phyloP scores from a whole-genome alignment of 2,329 filamentous ascomycete species.

The Colletotrichum caudatum region DNA sequence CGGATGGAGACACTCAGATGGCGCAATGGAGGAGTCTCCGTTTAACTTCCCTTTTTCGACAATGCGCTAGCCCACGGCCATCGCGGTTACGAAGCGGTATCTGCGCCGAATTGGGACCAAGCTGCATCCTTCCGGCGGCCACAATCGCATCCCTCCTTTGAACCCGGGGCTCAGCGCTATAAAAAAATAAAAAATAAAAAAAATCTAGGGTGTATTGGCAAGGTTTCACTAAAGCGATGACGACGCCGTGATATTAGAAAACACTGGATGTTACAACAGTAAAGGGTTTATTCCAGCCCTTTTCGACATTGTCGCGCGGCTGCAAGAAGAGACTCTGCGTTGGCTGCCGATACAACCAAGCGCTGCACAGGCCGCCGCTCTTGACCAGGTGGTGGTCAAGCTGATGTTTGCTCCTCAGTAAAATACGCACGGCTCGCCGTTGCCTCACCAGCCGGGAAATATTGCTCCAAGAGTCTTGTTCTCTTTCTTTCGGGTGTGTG shows the following conservation, averaged over 20 bases:
- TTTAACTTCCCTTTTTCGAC: slow-evolving; percentile 3
- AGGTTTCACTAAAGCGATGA: not conserved
- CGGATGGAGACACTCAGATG: slow-evolving; percentile 18
- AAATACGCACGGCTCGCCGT: not conserved
- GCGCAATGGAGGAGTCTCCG: slow-evolving; percentile 24
- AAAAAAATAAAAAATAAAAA: no score
- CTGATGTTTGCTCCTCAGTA: not conserved
- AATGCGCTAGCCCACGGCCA: slow-evolving; percentile 9
- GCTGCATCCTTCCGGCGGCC: slow-evolving; percentile 22
- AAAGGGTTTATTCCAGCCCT: not conserved
- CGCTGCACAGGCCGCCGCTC: not conserved
- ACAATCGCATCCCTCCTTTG: slow-evolving; percentile 29
- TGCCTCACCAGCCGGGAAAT: slow-evolving; percentile 14
- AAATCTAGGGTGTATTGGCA: no score
- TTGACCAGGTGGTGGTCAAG: not conserved
- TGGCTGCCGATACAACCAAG: not conserved
- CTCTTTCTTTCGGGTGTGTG: no score
- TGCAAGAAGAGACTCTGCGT: not conserved
- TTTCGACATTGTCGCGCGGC: not conserved
- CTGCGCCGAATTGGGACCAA: slow-evolving; percentile 11
- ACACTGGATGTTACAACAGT: not conserved
- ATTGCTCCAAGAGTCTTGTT: not conserved
- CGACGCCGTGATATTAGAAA: not conserved
- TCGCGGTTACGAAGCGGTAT: not conserved
- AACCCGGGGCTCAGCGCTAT: slow-evolving; percentile 8